These are phyloP conservation scores for Euphorbia peplus DNA, from an alignment of 345 rosid genomes.

Conservation along the genomic window DNA sequence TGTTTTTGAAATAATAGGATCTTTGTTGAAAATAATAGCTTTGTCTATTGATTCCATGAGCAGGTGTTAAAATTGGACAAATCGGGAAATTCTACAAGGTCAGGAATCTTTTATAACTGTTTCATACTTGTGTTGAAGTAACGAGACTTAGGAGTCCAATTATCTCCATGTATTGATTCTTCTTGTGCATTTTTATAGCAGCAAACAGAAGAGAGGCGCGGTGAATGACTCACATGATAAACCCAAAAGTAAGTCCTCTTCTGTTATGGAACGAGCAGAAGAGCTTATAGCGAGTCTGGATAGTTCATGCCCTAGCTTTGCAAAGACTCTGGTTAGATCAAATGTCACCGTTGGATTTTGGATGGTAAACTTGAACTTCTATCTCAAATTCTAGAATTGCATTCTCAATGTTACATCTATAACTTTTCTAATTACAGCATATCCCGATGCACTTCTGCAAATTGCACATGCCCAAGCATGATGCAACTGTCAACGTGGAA, in stretches of 20 bases:
- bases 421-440: slow-evolving; percentile 32
- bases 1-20: background rate
- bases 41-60: slow-evolving; percentile 9
- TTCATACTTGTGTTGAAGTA: background rate
- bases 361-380: slow-evolving; percentile 34
- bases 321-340: slow-evolving; percentile 40
- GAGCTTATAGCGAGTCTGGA: slow-evolving; percentile 33
- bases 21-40: background rate
- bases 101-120: slow-evolving; percentile 3
- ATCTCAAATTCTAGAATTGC: slow-evolving; percentile 9
- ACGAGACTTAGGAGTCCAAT: background rate
- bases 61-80: slow-evolving; percentile 30
- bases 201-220: slow-evolving; percentile 31
- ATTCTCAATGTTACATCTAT: background rate
- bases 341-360: slow-evolving; percentile 44
- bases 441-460: slow-evolving; percentile 51
- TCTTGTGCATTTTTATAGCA: slow-evolving; percentile 17
- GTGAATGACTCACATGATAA: slow-evolving; percentile 24
- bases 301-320: slow-evolving; percentile 38
- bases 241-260: slow-evolving; percentile 23
- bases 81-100: slow-evolving; percentile 34
- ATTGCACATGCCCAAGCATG: slow-evolving; percentile 38
- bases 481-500: slow-evolving; percentile 30
- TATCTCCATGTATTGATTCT: background rate
- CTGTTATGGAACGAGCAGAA: slow-evolving; percentile 41